Evolutionary conservation across 2,329 filamentous ascomycete species (phyloP), one percentile per base, ranked within the genome.

Genomic region (Cladosporium sp.): DNA sequence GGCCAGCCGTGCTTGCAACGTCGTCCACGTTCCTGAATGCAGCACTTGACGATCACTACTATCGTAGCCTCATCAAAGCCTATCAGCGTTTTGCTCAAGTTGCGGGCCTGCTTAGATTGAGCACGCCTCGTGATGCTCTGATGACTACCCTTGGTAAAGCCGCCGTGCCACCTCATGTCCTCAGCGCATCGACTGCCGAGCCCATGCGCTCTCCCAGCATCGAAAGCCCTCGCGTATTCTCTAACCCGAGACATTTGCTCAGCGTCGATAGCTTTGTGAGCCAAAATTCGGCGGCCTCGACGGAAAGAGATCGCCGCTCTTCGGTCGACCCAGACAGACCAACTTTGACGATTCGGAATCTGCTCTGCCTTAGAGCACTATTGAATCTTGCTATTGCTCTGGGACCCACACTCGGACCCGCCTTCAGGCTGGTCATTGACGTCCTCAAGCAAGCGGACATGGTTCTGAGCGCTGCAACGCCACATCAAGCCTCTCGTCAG

Each of bases 31-130:
- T 98, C 75, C 81, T 99, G 21, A 96, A 96, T 75, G 92, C 95
- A 34, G 89, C 94, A 0, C 82, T 99, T 4, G 95, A 99, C 75
- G 90, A 92, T 1, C 93, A 97, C 63, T 97, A 95, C 72, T 99
- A 98, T 73, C 93, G 97, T 71, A 88, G 90, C 11, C 82, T 99
- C 1, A 94, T 99, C 28, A 87, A 95, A 70, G 92, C 94, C 0
- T 96, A 98, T 71, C 95, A 99, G 74, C 93, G 96, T 70, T 92
- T 99, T 73, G 91, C 95, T 0, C 96, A 99, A 76, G 94, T 98
- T 2, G 92, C 95, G 47, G 96, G 95, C 5, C 83, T 99, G 57
- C 80, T 99, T 10, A 88, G 93, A 68, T 85, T 98, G 11, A 83
- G 86, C 14, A 97, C 94, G 0, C 93, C 95, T 0, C 86, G 95